Percentiles rank a stretch among this genome's conserved stretches.
Evolutionary conservation across 441 rosid genomes (phyloP).

Genomic region (Arabidopsis lyrata): DNA sequence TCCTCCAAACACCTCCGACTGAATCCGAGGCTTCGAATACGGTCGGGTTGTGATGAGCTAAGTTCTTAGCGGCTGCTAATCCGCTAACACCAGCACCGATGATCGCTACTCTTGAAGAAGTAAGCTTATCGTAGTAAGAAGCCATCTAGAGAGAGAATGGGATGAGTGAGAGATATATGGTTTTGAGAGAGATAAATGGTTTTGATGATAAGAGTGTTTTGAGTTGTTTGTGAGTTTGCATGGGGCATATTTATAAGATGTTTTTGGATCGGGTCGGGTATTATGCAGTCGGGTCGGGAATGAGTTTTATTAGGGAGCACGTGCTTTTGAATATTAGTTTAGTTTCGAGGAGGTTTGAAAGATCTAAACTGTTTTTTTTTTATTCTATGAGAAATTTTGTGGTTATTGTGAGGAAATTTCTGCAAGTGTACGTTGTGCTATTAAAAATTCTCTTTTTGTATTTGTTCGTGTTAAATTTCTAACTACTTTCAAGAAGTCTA

Average conservation of each 20-base stretch:
- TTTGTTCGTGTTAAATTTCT: slow-evolving; percentile 40
- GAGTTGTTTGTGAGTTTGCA: slow-evolving; percentile 41
- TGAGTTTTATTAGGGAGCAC: slow-evolving; percentile 22
- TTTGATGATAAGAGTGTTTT: slow-evolving; percentile 40
- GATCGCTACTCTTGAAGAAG: slow-evolving; percentile 64
- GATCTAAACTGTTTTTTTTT: slow-evolving; percentile 18
- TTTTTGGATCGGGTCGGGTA: slow-evolving; percentile 4
- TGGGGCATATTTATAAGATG: slow-evolving; percentile 26
- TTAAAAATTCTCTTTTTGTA: slow-evolving; percentile 4
- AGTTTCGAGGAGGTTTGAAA: slow-evolving; percentile 33
- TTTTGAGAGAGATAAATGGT: not conserved
- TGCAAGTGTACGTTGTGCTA: slow-evolving; percentile 12
- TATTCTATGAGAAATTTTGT: slow-evolving; percentile 29
- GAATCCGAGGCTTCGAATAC: slow-evolving; percentile 79
- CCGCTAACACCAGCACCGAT: slow-evolving; percentile 92
- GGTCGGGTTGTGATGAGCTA: slow-evolving; percentile 61
- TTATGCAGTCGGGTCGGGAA: not conserved
- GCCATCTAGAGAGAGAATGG: slow-evolving; percentile 22
- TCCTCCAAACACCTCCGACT: slow-evolving; percentile 87
- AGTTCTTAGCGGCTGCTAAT: slow-evolving; percentile 73
- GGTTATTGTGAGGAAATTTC: slow-evolving; percentile 45
- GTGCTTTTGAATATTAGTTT: slow-evolving; percentile 43
- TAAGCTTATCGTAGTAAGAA: slow-evolving; percentile 23
- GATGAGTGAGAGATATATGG: not conserved
- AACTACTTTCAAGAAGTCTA: slow-evolving; percentile 43